These are phyloP conservation scores for Castanea crenata DNA, from an alignment of 306 rosid genomes.

Conservation along the genomic window DNA sequence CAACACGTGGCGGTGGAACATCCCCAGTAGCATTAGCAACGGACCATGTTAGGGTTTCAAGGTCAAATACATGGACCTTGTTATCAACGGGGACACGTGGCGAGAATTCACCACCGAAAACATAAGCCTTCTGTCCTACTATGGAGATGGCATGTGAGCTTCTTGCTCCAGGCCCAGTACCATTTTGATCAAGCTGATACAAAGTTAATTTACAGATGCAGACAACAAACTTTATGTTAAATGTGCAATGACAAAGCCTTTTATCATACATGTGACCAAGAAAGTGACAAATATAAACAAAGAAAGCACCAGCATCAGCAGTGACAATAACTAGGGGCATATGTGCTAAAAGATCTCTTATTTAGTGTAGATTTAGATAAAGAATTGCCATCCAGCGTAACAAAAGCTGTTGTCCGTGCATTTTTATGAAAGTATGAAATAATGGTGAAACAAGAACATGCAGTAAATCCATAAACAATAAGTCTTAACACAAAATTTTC, in stretches of 20 bases:
- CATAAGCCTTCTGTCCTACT: slow-evolving; percentile 71
- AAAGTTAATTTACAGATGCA: background rate
- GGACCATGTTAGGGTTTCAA: slow-evolving; percentile 59
- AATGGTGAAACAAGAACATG: background rate
- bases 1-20: slow-evolving; percentile 79
- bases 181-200: slow-evolving; percentile 63
- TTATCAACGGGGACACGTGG: slow-evolving; percentile 92
- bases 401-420: too few species aligned
- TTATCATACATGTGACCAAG: background rate
- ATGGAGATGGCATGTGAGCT: slow-evolving; percentile 85
- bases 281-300: background rate
- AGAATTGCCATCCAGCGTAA: too few species aligned
- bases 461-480: background rate
- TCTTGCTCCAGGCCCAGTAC: slow-evolving; percentile 72
- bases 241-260: background rate
- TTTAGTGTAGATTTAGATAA: background rate
- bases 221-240: background rate
- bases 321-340: background rate
- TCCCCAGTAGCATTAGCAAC: slow-evolving; percentile 51
- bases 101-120: slow-evolving; percentile 76
- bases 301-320: background rate
- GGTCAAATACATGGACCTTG: slow-evolving; percentile 61
- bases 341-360: background rate
- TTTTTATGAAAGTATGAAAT: too few species aligned
- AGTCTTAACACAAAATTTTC: too few species aligned